These are phyloP conservation scores for Starmerella ratchasimensis DNA, from an alignment of 805 yeast genomes.

Conservation along the genomic window DNA sequence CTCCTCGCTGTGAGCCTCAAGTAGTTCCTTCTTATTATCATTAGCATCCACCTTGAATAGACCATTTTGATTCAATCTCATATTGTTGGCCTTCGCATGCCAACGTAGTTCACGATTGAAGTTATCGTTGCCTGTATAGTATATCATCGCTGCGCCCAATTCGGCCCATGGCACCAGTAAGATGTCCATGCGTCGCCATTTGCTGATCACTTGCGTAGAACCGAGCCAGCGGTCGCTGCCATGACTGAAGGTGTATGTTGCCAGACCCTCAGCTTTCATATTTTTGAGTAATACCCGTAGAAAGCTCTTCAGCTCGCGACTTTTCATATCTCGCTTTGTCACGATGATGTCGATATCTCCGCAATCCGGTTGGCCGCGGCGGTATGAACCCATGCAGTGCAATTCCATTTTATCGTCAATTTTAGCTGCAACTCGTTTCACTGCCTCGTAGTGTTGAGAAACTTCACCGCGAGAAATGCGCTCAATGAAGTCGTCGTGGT, in stretches of 20 bases:
- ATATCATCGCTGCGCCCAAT: constrained; percentile 36
- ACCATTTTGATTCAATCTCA: constrained; percentile 33
- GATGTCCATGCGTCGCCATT: constrained; percentile 43
- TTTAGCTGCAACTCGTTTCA: constrained; percentile 21
- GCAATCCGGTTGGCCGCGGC: constrained; percentile 34
- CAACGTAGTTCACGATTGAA: constrained; percentile 37
- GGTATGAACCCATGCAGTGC: constrained; percentile 38
- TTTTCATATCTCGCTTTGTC: constrained; percentile 26
- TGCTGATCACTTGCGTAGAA: constrained; percentile 23
- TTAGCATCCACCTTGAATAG: constrained; percentile 23
- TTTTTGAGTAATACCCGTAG: constrained; percentile 11
- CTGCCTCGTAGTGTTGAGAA: constrained; percentile 28
- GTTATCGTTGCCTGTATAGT: constrained; percentile 42
- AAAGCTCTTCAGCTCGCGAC: constrained; percentile 13
- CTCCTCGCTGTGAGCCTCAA: constrained; percentile 35
- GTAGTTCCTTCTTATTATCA: constrained; percentile 18
- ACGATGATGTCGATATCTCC: constrained; percentile 44
- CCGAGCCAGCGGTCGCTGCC: constrained; percentile 26
- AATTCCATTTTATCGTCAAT: constrained; percentile 30
- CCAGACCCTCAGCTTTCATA: constrained; percentile 26
- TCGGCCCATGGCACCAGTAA: constrained; percentile 34
- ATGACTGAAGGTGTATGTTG: constrained; percentile 25
- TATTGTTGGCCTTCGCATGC: constrained; percentile 31
- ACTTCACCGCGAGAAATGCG: constrained; percentile 37
- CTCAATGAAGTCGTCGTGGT: constrained; percentile 35